Evolutionary conservation across 768 basidiomycete species (phyloP).

Genomic region (Termitomyces eurrhizus): DNA sequence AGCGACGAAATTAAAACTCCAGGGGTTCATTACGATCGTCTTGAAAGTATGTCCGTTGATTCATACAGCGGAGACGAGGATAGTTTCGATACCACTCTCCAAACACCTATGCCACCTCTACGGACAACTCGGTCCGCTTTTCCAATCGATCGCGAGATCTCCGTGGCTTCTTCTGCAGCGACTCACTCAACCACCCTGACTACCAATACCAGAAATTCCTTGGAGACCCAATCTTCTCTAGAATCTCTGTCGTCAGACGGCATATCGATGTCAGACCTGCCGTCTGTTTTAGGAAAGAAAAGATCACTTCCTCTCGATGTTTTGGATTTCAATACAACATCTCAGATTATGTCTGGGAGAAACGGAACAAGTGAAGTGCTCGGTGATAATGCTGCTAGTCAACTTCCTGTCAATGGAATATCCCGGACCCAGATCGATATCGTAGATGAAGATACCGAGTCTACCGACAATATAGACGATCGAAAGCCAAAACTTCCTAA

Average conservation of each 20-base stretch:
- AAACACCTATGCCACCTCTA: conserved; percentile 46
- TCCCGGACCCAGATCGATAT: conserved; percentile 1
- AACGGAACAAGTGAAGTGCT: neutral
- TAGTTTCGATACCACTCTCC: conserved; percentile 62
- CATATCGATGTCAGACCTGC: conserved; percentile 29
- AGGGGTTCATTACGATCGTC: conserved; percentile 36
- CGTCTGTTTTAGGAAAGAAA: conserved; percentile 39
- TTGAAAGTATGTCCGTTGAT: conserved; percentile 25
- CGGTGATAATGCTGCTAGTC: neutral
- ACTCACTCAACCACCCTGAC: conserved; percentile 35
- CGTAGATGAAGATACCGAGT: conserved; percentile 7
- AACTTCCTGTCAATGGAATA: neutral
- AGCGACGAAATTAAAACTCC: conserved; percentile 45
- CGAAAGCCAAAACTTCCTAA: conserved; percentile 25
- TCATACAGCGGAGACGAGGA: conserved; percentile 39
- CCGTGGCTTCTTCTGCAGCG: conserved; percentile 13
- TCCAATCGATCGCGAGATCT: conserved; percentile 13
- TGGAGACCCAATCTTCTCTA: conserved; percentile 36
- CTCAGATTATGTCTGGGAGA: conserved; percentile 11
- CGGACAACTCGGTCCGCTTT: conserved; percentile 7
- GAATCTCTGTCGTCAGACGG: conserved; percentile 33
- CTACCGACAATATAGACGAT: conserved; percentile 16
- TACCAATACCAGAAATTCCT: conserved; percentile 33
- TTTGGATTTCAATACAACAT: conserved; percentile 15
- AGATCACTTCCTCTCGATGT: conserved; percentile 29